Base-by-base conservation (phyloP, 2,329 filamentous ascomycete species). In the Sporothrix mexicana region DNA sequence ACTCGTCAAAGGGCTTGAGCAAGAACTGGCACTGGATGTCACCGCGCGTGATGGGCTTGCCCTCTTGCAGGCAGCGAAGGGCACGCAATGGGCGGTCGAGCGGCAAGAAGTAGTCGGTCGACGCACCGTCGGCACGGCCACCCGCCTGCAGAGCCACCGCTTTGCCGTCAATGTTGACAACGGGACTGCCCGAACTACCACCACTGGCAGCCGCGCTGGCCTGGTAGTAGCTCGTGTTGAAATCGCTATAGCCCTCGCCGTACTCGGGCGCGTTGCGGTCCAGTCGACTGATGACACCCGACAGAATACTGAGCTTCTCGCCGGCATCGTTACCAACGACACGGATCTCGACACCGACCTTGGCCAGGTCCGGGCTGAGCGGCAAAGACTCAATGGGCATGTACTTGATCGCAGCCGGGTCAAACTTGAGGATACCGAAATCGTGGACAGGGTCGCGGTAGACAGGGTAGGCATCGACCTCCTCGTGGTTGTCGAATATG, bases 11-110 rank as follows among this genome's bases (percentile, higher is more conserved):
- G 0, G 96, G 94, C 82, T 98, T 98, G 75, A 99, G 88, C 70
- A 98, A 88, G 88, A 97, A 99, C 80, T 99, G 96, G 75, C 94
- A 97, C 82, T 99, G 96, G 68, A 99, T 97, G n/a, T 96, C 97
- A 66, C 96, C 96, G 77, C 96, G 88, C n/a, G 91, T 90, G 70
- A 99, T 91, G 1, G 88, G 88, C 77, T 91, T 88, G 47, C 89
- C 91, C 76, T 91, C 86, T 79, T 92, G 94, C 72, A 99, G 91
- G 78, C 94, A 97, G 79, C 94, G 88, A 71, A 99, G 85, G 0
- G 96, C 96, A 75, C 96, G 90, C 55, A 95, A 83, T 0, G 97
- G 96, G 72, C 96, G 91, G 80, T 99, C 95, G 15, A 99, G 86
- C 0, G 96, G 96, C 5, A 99, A 85, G 82, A 99, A 98, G 81